Evolutionary conservation across 805 yeast genomes (phyloP).

Genomic region (Vanderwaltozyma verrucispora): DNA sequence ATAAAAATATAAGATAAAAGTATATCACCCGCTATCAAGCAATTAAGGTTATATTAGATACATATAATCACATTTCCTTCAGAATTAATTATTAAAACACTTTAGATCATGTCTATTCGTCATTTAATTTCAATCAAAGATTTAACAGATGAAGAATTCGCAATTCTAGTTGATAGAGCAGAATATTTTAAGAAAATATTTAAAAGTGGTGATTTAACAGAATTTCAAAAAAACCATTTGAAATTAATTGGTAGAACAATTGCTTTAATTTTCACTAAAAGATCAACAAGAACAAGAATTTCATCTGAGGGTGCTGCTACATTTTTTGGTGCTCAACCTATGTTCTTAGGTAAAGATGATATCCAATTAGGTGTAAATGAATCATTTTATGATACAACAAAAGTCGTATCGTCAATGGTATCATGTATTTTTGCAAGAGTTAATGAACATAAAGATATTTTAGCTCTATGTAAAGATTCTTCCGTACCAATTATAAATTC

Average conservation of each 20-base stretch:
- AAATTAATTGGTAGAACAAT: slow-evolving; percentile 72
- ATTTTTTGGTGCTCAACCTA: slow-evolving; percentile 89
- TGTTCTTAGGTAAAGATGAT: slow-evolving; percentile 94
- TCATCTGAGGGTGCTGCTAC: slow-evolving; percentile 91
- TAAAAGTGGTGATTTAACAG: slow-evolving; percentile 38
- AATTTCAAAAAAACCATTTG: slow-evolving; percentile 30
- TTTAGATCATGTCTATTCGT: slow-evolving; percentile 27
- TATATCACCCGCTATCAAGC: too few relatives aligned
- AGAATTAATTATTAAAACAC: too few relatives aligned
- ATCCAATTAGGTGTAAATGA: slow-evolving; percentile 96
- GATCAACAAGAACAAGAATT: slow-evolving; percentile 92
- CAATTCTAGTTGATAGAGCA: slow-evolving; percentile 64
- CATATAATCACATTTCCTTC: too few relatives aligned
- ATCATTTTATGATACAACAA: slow-evolving; percentile 77
- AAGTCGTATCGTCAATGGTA: slow-evolving; percentile 89
- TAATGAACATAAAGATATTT: slow-evolving; percentile 71
- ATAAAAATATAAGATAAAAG: too few relatives aligned
- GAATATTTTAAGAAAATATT: slow-evolving; percentile 57
- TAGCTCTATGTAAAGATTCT: slow-evolving; percentile 65
- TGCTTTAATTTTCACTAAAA: slow-evolving; percentile 76
- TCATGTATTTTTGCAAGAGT: slow-evolving; percentile 98
- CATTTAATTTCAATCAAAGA: slow-evolving; percentile 80
- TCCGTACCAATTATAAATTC: slow-evolving; percentile 89
- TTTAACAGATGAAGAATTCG: slow-evolving; percentile 60
- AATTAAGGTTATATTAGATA: too few relatives aligned